Base-by-base conservation (phyloP, 2,329 filamentous ascomycete species). In the Alternaria tenuissima region DNA sequence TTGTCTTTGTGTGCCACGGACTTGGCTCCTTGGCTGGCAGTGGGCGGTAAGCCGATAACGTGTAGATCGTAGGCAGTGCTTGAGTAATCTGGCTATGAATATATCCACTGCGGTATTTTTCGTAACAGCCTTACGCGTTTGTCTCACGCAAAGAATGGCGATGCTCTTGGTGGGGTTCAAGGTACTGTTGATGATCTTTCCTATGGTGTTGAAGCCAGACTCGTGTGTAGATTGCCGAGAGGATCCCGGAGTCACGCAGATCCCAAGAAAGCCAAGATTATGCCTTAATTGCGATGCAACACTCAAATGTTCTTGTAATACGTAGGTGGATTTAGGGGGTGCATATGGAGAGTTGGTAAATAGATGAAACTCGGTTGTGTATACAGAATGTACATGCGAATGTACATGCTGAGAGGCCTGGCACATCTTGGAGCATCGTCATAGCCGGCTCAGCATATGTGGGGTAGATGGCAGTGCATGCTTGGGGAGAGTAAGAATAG, bases 1-100 rank as follows among this genome's bases (percentile, higher is more conserved):
- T 59, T 59, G 52, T 52, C 51, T 43, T 56, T 55, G 54, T 36
- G 57, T 38, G 59, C 59, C 61, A 64, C 53, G 61, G 47, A 53
- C 63, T 66, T 68, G 63, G 59, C 63, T 39, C 26, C 65, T 68
- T 68, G 65, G 65, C 65, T 51, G 11, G 20, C 24, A 22, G 54
- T 18, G 51, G 38, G 38, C 53, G 43, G 51, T 59, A 56, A 62
- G 42, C 38, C 47, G 38, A 52, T n/a, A 49, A 26, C 14, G 36
- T 42, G 22, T 53, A 51, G 55, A 66, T 64, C 55, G 28, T 48
- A 22, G 42, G 36, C 28, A 34, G 52, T 52, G 22, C 24, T 30
- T 5, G 36, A 57, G n/a, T 44, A 20, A 32, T 36, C 4, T n/a
- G 4, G 22, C 43, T 34, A 28, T 26, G 30, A n/a, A 43, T 16